These are phyloP conservation scores for Puccinia brachypodii DNA, from an alignment of 1,284 basidiomycete species.

Conservation along the genomic window DNA sequence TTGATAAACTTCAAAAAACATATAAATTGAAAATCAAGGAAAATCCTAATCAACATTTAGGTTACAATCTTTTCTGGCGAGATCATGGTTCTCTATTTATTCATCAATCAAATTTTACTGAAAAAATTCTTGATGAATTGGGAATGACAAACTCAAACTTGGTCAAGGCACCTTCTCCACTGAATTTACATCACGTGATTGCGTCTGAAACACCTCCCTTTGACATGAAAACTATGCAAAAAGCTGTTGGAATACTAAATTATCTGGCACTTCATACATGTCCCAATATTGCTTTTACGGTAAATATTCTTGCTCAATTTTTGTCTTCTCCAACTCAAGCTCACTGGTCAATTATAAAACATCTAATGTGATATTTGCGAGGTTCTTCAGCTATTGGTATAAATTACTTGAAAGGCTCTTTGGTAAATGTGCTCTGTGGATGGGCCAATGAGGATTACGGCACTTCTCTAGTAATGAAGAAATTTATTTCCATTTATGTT, in stretches of 20 bases:
- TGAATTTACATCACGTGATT: background rate
- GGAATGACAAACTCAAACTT: background rate
- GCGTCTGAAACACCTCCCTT: background rate
- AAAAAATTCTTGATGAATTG: background rate
- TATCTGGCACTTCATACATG: constrained; percentile 1
- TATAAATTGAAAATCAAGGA: constrained; percentile 5
- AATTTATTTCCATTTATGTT: background rate
- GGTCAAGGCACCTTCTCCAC: background rate
- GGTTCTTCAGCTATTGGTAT: background rate
- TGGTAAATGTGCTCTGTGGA: background rate
- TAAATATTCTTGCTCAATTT: background rate
- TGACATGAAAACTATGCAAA: background rate
- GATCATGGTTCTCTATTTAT: background rate
- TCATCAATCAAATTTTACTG: background rate
- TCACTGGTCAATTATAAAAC: background rate
- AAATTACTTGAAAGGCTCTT: background rate
- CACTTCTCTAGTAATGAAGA: background rate
- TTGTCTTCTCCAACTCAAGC: background rate
- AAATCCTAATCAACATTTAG: background rate
- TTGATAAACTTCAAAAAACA: background rate
- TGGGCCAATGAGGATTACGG: constrained; percentile 14
- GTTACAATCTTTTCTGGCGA: background rate
- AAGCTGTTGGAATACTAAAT: constrained; percentile 1
- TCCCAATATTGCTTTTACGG: constrained; percentile 2
- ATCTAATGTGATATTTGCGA: background rate